A percentile compares a stretch with the other conserved stretches of the same genome.
Conservation (phyloP, 2,329 filamentous ascomycete species). For the Proliferodiscus dingleyae region DNA sequence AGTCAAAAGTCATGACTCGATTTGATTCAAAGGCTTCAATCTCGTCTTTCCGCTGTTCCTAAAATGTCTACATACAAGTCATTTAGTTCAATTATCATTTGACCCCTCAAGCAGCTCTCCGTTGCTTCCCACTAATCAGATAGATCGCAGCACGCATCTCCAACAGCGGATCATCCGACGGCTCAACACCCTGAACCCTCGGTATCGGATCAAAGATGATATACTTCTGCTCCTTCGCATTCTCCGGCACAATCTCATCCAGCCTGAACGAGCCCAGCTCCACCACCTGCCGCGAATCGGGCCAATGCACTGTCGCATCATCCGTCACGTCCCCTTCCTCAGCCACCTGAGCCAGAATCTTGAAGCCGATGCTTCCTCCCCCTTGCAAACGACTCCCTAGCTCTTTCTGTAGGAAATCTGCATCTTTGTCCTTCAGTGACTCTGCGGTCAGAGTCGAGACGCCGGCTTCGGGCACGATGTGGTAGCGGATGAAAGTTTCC, state of each 20-base stretch:
- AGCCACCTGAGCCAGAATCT: slow-evolving; percentile 46
- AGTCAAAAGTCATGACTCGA: too few species aligned
- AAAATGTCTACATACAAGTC: neutral
- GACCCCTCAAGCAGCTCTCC: slow-evolving; percentile 39
- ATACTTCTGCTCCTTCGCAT: slow-evolving; percentile 41
- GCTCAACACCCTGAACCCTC: slow-evolving; percentile 47
- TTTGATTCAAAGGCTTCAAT: too few species aligned
- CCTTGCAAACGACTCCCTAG: slow-evolving; percentile 34
- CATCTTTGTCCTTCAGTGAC: slow-evolving; percentile 34
- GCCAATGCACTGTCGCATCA: slow-evolving; percentile 48
- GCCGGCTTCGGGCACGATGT: slow-evolving; percentile 42
- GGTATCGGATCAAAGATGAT: slow-evolving; percentile 56
- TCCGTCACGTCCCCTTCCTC: slow-evolving; percentile 42
- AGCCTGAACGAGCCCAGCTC: slow-evolving; percentile 46
- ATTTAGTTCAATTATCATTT: neutral
- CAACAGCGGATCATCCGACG: slow-evolving; percentile 49
- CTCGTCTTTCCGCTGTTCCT: too few species aligned
- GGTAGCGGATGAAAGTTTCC: slow-evolving; percentile 44
- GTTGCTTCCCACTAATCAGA: slow-evolving; percentile 48
- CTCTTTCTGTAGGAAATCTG: slow-evolving; percentile 46
- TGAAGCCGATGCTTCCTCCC: slow-evolving; percentile 40
- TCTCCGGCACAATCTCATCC: slow-evolving; percentile 36
- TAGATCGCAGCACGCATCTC: slow-evolving; percentile 52
- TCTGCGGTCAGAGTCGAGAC: slow-evolving; percentile 36
- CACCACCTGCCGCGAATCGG: slow-evolving; percentile 44